Evolutionary conservation across 2,329 filamentous ascomycete species (phyloP).

Genomic region (Plenodomus tracheiphilus): DNA sequence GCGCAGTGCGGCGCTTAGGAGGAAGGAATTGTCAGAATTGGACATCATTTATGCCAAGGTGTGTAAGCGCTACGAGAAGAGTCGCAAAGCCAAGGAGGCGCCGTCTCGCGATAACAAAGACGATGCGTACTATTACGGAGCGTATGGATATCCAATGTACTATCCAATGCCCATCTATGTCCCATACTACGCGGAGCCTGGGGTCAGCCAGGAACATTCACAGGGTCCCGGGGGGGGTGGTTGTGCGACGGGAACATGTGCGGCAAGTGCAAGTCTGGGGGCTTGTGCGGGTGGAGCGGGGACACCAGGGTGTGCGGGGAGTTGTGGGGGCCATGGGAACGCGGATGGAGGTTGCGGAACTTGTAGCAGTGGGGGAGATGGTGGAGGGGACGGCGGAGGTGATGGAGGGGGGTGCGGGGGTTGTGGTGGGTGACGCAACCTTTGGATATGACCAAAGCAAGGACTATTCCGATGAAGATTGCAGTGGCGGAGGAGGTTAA

Average conservation of each 20-base stretch:
- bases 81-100: conserved; percentile 42
- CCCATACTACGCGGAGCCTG: conserved; percentile 53
- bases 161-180: conserved; percentile 48
- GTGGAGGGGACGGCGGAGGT: conserved; percentile 15
- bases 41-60: conserved; percentile 60
- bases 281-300: conserved; percentile 18
- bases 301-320: conserved; percentile 27
- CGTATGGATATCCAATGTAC: conserved; percentile 50
- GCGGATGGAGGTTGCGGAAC: conserved; percentile 50
- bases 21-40: conserved; percentile 45
- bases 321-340: conserved; percentile 28
- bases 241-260: conserved; percentile 56
- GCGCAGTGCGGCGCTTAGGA: conserved; percentile 6
- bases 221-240: conserved; percentile 51
- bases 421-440: conserved; percentile 50
- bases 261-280: conserved; percentile 39
- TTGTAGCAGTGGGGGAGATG: conserved; percentile 40
- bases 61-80: conserved; percentile 33
- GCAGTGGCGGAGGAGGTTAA: too few species aligned
- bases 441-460: background rate
- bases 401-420: conserved; percentile 63
- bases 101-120: conserved; percentile 39
- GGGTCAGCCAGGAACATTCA: conserved; percentile 32
- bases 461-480: background rate
- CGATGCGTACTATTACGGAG: conserved; percentile 36